These are phyloP conservation scores for Spiromastix sp. DNA, from an alignment of 2,329 filamentous ascomycete species.

Conservation along the genomic window DNA sequence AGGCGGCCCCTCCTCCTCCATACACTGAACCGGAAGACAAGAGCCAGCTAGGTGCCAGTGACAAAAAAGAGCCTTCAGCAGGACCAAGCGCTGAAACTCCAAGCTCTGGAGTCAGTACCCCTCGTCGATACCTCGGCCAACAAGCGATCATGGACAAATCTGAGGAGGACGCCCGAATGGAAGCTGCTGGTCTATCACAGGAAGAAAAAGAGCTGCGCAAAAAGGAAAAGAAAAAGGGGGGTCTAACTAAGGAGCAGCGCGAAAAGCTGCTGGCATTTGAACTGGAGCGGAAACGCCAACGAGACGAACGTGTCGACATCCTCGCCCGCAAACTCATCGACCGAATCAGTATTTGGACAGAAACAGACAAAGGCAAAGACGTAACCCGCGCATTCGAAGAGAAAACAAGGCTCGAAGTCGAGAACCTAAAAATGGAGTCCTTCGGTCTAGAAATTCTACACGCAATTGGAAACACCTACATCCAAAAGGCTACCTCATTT, in stretches of 20 bases:
- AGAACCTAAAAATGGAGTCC: slow-evolving; percentile 98
- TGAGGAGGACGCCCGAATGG: slow-evolving; percentile 61
- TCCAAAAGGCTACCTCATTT: slow-evolving; percentile 75
- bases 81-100: slow-evolving; percentile 7
- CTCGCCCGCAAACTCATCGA: slow-evolving; percentile 78
- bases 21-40: slow-evolving; percentile 11
- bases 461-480: slow-evolving; percentile 84
- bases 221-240: slow-evolving; percentile 83
- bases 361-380: slow-evolving; percentile 80
- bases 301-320: slow-evolving; percentile 81
- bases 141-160: slow-evolving; percentile 82
- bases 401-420: slow-evolving; percentile 88
- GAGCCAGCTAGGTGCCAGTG: slow-evolving; percentile 8
- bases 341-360: slow-evolving; percentile 88
- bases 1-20: slow-evolving; percentile 5
- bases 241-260: slow-evolving; percentile 79
- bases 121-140: slow-evolving; percentile 56
- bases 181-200: slow-evolving; percentile 54
- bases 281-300: slow-evolving; percentile 68
- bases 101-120: slow-evolving; percentile 35
- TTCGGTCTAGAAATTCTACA: slow-evolving; percentile 95
- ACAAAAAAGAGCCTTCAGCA: slow-evolving; percentile 9
- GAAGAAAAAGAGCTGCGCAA: slow-evolving; percentile 67
- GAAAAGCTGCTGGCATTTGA: slow-evolving; percentile 87
- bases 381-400: slow-evolving; percentile 85